Conservation (phyloP, 345 rosid species). For the Citrus mangshanensis region DNA sequence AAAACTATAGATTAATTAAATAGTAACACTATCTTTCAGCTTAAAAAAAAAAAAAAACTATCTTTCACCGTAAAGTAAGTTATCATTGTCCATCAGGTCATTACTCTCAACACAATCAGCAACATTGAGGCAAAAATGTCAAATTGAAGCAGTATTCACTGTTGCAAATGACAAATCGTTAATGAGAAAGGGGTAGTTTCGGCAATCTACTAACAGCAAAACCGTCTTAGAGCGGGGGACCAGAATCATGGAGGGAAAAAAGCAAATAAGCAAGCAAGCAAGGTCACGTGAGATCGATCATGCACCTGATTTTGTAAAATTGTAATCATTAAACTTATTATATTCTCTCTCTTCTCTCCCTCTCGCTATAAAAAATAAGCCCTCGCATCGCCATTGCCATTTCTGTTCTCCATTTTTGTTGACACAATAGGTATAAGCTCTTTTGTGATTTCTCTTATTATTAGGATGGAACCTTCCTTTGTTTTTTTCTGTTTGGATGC, state of each 20-base stretch:
- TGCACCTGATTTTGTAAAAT: neutral
- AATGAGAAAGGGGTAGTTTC: neutral
- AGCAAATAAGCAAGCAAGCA: neutral
- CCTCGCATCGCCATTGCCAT: no score
- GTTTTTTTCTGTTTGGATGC: neutral
- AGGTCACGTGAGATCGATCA: slow-evolving; percentile 11
- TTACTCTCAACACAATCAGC: neutral
- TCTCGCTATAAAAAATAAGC: neutral
- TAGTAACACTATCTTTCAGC: no score
- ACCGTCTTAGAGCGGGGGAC: neutral
- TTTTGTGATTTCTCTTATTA: no score
- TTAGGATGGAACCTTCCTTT: no score
- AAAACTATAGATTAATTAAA: no score
- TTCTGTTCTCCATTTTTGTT: no score
- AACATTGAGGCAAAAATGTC: neutral
- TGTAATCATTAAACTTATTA: neutral
- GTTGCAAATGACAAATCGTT: neutral
- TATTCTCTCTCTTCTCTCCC: neutral
- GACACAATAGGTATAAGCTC: no score
- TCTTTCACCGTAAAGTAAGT: no score
- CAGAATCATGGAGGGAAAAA: neutral
- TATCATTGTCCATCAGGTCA: no score
- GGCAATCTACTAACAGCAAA: neutral
- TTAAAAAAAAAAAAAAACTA: no score
- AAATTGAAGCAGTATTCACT: neutral